A percentile compares a stretch with the other conserved stretches of the same genome.
Conservation (phyloP, 2,329 filamentous ascomycete species). For the Hymenoscyphus fraxineus region DNA sequence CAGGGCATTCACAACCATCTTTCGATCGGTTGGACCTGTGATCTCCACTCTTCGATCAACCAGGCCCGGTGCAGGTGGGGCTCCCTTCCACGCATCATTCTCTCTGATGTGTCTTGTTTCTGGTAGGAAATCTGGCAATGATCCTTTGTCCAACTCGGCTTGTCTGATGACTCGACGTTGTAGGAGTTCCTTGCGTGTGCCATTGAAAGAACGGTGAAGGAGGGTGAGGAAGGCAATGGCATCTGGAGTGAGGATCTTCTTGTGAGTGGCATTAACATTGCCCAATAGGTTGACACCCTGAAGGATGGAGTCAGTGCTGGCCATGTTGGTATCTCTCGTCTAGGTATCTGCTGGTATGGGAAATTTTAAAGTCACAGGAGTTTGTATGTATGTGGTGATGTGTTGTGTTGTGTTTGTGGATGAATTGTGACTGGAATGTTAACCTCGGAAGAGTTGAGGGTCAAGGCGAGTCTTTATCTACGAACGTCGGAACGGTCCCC, state of each 20-base stretch:
- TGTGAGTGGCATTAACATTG: constrained; percentile 69
- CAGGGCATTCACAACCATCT: constrained; percentile 98
- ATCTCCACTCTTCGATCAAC: constrained; percentile 95
- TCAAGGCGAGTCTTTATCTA: constrained; percentile 15
- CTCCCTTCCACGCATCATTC: constrained; percentile 88
- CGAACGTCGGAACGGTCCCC: constrained; percentile 20
- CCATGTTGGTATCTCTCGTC: constrained; percentile 46
- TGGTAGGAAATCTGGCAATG: constrained; percentile 87
- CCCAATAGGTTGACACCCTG: constrained; percentile 86
- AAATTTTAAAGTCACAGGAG: not conserved
- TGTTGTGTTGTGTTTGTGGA: constrained; percentile 1
- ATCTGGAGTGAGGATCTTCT: constrained; percentile 88
- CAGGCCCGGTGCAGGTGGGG: constrained; percentile 84
- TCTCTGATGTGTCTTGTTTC: constrained; percentile 96
- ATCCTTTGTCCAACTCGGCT: constrained; percentile 86
- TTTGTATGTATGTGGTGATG: not conserved
- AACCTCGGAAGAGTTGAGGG: not conserved
- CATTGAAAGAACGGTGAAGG: constrained; percentile 92
- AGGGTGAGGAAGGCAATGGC: constrained; percentile 90
- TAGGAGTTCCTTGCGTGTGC: constrained; percentile 80
- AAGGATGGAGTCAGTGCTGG: constrained; percentile 70
- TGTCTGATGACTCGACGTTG: constrained; percentile 83
- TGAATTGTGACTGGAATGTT: constrained; percentile 9
- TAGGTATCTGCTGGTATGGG: not conserved
- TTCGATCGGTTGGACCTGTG: constrained; percentile 92